Evolutionary conservation across 371 early-diverging fungal species (phyloP), one percentile per base, ranked within the genome.

Genomic region (Entomophthora muscae): DNA sequence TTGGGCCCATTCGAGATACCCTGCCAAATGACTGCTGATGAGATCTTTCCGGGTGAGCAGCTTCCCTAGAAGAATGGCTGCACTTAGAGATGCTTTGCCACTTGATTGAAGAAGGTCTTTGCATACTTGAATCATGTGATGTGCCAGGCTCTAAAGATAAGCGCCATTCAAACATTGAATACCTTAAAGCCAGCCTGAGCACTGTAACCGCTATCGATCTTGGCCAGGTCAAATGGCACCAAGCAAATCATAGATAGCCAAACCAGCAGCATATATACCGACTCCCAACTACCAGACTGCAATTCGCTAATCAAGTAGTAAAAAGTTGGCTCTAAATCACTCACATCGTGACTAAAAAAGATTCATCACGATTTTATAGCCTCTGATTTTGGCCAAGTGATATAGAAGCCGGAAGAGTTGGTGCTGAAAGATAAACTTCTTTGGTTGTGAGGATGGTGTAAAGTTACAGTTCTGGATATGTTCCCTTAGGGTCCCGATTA

Each of bases 151-250:
- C 42, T 42, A 42, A 42, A 42, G 42, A 42, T 42, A 5, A 42
- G 42, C 42, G 10, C 10, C 42, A 10, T 5, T 17, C 30, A 32
- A 53, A 57, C 10, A 32, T 22, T 28, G 12, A 13, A 17, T 63
- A 71, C 74, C 67, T 68, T 68, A 1, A 66, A 64, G 30, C 66
- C 67, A 23, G 55, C 63, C 32, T 62, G 63, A 26, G 64, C 61
- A 1, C 31, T 63, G 1, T 67, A 62, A 0, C 80, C 78, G 66
- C 87, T 85, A 68, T 93, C 95, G 23, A 95, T 79, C 22, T 74
- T 82, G 64, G 76, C 78, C 17, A 96, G 76, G 72, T 95, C 93
- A 69, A 96, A 96, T 1, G 97, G 97, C 28, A 91, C 83, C 90
- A 90, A 90, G 61, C 83, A 81, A 65, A 94, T 79, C 51, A 94